Percentiles rank a stretch among this genome's conserved stretches.
Conservation (phyloP, 495 filamentous ascomycete species). For the Usnea hakonensis region DNA sequence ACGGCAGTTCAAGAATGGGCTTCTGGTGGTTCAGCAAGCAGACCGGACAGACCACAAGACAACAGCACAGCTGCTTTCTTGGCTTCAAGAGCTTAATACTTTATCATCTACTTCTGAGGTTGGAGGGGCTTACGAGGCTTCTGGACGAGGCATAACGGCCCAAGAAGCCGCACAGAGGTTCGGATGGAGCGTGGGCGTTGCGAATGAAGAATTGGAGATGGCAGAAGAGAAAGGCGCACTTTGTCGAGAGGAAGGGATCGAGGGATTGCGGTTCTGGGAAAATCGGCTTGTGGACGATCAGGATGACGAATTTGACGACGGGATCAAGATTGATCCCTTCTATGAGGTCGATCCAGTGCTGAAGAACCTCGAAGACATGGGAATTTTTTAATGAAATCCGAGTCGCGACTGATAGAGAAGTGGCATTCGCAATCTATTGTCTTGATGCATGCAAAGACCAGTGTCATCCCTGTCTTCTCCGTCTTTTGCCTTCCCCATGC, state of each 20-base stretch:
- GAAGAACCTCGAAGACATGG: constrained; percentile 17
- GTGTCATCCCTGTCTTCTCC: neutral
- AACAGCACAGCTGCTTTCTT: constrained; percentile 62
- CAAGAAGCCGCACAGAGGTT: constrained; percentile 85
- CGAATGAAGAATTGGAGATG: constrained; percentile 93
- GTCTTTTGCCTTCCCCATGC: neutral
- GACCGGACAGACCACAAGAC: constrained; percentile 91
- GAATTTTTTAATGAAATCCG: constrained; percentile 2
- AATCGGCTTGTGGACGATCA: constrained; percentile 47
- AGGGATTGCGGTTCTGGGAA: constrained; percentile 75
- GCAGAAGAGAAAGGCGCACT: constrained; percentile 79
- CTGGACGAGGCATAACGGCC: constrained; percentile 79
- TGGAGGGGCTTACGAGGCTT: constrained; percentile 65
- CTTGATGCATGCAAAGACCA: neutral
- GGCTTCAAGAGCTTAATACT: constrained; percentile 67
- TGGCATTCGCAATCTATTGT: neutral
- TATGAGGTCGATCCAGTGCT: constrained; percentile 15
- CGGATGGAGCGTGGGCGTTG: constrained; percentile 98
- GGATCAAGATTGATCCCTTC: constrained; percentile 12
- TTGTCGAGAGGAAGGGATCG: constrained; percentile 76
- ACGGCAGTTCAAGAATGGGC: constrained; percentile 80
- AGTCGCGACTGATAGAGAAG: neutral
- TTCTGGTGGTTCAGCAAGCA: constrained; percentile 81
- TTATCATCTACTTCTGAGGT: constrained; percentile 53
- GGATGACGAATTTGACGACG: constrained; percentile 10